Conservation (phyloP, 345 rosid genomes). For the Moricandia arvensis region DNA sequence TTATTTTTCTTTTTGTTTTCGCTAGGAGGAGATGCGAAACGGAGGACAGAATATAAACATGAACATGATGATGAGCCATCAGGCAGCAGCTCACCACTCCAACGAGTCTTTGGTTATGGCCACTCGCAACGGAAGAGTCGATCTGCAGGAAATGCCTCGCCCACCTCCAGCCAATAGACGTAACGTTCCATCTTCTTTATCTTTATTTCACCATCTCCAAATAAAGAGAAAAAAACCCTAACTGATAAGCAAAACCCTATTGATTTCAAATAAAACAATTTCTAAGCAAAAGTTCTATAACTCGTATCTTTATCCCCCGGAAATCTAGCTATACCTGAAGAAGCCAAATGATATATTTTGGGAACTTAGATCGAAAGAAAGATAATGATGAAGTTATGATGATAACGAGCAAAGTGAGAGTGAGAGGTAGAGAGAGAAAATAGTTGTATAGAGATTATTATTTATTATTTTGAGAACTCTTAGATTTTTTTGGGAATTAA, state of each 20-base stretch:
- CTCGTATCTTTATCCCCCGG: conserved; percentile 41
- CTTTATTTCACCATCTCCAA: background rate
- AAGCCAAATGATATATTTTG: conserved; percentile 6
- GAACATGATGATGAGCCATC: conserved; percentile 58
- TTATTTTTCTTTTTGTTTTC: background rate
- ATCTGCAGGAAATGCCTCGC: conserved; percentile 50
- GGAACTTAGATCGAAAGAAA: conserved; percentile 36
- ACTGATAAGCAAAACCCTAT: conserved; percentile 1
- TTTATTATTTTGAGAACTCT: conserved; percentile 12
- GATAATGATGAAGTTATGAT: conserved; percentile 38
- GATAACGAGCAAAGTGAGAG: conserved; percentile 24
- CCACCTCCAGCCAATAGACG: conserved; percentile 77
- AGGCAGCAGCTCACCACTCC: conserved; percentile 39
- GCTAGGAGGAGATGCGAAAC: conserved; percentile 77
- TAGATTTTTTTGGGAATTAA: conserved; percentile 30
- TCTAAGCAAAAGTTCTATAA: background rate
- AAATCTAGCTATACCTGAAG: conserved; percentile 37
- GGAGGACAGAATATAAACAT: conserved; percentile 58
- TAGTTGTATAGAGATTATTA: conserved; percentile 24
- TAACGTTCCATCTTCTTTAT: conserved; percentile 40
- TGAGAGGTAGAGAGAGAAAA: conserved; percentile 28
- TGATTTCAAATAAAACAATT: background rate
- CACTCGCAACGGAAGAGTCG: conserved; percentile 47
- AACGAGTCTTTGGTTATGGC: conserved; percentile 42
- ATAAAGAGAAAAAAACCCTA: conserved; percentile 4